Evolutionary conservation across 805 yeast genomes (phyloP).

Genomic region (Citeromyces matritensis): DNA sequence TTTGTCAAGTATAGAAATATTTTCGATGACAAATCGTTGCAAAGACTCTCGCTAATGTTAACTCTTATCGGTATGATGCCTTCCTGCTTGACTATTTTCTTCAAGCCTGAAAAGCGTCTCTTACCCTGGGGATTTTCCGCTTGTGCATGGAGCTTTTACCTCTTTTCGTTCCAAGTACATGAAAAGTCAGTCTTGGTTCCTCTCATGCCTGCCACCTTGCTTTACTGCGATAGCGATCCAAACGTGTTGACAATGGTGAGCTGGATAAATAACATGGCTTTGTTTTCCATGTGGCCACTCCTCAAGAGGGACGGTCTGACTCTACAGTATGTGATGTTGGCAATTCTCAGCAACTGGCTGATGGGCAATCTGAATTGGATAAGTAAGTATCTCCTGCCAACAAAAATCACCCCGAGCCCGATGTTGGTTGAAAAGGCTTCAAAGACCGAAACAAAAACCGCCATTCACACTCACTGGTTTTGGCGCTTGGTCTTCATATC

Average conservation of each 20-base stretch:
- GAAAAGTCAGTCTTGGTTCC: constrained; percentile 88
- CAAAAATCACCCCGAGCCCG: constrained; percentile 26
- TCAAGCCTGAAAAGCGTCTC: constrained; percentile 33
- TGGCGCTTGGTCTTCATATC: constrained; percentile 34
- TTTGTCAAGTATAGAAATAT: constrained; percentile 50
- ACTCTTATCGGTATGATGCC: constrained; percentile 44
- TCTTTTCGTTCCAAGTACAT: constrained; percentile 92
- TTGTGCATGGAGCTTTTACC: constrained; percentile 74
- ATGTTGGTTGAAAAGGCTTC: constrained; percentile 4
- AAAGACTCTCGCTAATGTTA: constrained; percentile 34
- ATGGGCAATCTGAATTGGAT: constrained; percentile 48
- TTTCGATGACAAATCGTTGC: constrained; percentile 43
- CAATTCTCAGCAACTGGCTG: constrained; percentile 64
- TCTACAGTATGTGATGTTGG: constrained; percentile 55
- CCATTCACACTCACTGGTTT: constrained; percentile 12
- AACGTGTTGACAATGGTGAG: constrained; percentile 57
- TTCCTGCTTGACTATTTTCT: constrained; percentile 30
- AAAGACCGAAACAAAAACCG: constrained; percentile 2
- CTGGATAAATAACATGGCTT: constrained; percentile 78
- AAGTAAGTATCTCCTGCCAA: constrained; percentile 26
- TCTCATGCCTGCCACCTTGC: constrained; percentile 64
- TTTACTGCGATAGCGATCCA: constrained; percentile 39
- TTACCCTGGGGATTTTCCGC: constrained; percentile 66
- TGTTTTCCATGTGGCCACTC: constrained; percentile 82
- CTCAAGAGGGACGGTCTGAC: constrained; percentile 59